phyloP scores from a whole-genome alignment of 164 flowering plant species.

The Vitis cinerea region DNA sequence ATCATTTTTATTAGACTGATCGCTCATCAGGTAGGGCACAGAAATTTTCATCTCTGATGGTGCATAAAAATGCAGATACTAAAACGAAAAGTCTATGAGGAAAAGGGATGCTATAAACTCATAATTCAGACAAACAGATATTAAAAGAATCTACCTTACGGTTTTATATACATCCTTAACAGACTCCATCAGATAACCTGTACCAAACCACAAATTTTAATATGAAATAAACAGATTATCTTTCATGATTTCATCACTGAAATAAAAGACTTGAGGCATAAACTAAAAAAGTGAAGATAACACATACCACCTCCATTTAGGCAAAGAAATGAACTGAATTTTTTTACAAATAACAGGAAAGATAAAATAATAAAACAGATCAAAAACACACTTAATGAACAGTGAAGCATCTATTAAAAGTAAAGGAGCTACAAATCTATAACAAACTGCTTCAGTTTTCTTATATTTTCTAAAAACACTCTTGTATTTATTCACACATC shows the following conservation, averaged over 20 bases:
- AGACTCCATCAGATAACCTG: conserved; percentile 57
- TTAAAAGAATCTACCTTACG: conserved; percentile 35
- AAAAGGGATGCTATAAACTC: not conserved
- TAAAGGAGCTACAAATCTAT: too few species aligned
- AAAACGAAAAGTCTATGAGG: not conserved
- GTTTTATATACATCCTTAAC: conserved; percentile 36
- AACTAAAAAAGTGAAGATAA: too few species aligned
- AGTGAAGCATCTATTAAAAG: too few species aligned
- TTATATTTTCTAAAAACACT: too few species aligned
- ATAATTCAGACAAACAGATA: not conserved
- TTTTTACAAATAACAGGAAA: too few species aligned
- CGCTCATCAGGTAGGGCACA: not conserved
- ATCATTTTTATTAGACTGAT: not conserved
- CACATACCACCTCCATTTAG: too few species aligned
- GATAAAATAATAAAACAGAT: too few species aligned
- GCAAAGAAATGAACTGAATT: too few species aligned
- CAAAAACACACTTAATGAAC: too few species aligned
- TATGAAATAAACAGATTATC: not conserved
- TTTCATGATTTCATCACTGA: not conserved
- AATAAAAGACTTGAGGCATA: too few species aligned
- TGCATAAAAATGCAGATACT: not conserved
- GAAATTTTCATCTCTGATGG: not conserved
- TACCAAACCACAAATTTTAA: conserved; percentile 10
- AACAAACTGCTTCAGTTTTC: too few species aligned
- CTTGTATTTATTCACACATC: too few species aligned